Evolutionary conservation across 2,329 filamentous ascomycete species (phyloP), one percentile per base, ranked within the genome.

Genomic region (Ploettnerulaceae sp.): DNA sequence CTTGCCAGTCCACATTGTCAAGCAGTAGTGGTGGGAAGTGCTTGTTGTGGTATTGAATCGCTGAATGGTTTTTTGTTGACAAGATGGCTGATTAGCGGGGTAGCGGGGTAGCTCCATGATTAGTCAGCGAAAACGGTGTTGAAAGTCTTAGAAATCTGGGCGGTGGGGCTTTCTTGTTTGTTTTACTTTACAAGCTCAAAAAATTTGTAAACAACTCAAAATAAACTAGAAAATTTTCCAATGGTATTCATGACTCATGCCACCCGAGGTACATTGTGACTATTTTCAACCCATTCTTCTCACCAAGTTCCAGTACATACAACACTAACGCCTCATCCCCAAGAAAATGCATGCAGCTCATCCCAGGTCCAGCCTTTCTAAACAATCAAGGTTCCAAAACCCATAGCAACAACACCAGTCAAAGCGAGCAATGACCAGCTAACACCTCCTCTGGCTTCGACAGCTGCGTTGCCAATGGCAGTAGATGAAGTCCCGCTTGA

Each of bases 311-410:
- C n/a, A n/a, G n/a, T n/a, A n/a, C n/a, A 40, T 14, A 14, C 25
- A 8, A 7, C 17, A 31, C 31, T 26, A 20, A 31, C 28, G 18
- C 17, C 8, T 12, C 37, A 40, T 29, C 11, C 7, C 24, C 36
- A 29, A 39, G 24, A 39, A 39, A 11, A 6, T 28, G 14, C 24
- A 11, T 8, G n/a, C 8, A 25, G 35, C 6, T 14, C 28, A 24
- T n/a, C 12, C 6, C 12, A 7, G 7, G 31, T 17, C 20, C 24
- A 28, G 5, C 3, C 12, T 24, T 11, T 12, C 21, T 38, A 53
- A 39, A 48, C 12, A 25, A 55, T 46, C 47, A 56, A 42, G 4
- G 36, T 39, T 26, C 54, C 52, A 20, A 56, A 34, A 6, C 35
- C 49, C 11, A 47, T 32, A 24, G 54, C 54, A 3, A 47, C 24